phyloP scores from a whole-genome alignment of 1,139 yeast genomes.

The Nakaseomyces nivariensis region DNA sequence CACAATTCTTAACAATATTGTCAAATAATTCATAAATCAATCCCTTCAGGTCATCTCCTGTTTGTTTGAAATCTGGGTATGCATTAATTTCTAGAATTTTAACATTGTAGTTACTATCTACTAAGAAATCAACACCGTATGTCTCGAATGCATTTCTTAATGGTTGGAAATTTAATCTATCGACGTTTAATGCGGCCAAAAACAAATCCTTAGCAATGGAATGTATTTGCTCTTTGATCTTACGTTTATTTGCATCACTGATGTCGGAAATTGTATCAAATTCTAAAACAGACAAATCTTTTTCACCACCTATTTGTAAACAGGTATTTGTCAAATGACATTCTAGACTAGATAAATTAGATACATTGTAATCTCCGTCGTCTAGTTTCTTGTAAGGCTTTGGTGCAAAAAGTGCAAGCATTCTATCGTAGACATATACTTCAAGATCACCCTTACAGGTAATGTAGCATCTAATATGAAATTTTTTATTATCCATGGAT shows the following conservation, averaged over 20 bases:
- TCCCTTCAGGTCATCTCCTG: conserved; percentile 64
- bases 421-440: conserved; percentile 70
- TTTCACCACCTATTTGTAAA: conserved; percentile 47
- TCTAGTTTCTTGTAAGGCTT: conserved; percentile 38
- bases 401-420: conserved; percentile 73
- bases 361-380: conserved; percentile 25
- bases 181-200: conserved; percentile 70
- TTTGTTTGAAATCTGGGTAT: conserved; percentile 93
- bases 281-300: conserved; percentile 48
- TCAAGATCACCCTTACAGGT: conserved; percentile 61
- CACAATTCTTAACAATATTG: conserved; percentile 35
- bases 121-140: conserved; percentile 80
- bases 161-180: conserved; percentile 84
- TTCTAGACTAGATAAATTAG: conserved; percentile 30
- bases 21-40: conserved; percentile 54
- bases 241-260: conserved; percentile 30
- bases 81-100: conserved; percentile 77
- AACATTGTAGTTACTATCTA: conserved; percentile 46
- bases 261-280: conserved; percentile 52
- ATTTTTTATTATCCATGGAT: conserved; percentile 58
- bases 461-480: conserved; percentile 84
- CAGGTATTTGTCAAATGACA: conserved; percentile 92
- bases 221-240: conserved; percentile 47
- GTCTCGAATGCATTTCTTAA: conserved; percentile 72
- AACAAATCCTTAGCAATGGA: conserved; percentile 61